Conservation (phyloP, 768 basidiomycete species). For the Lanmaoa rubissima region DNA sequence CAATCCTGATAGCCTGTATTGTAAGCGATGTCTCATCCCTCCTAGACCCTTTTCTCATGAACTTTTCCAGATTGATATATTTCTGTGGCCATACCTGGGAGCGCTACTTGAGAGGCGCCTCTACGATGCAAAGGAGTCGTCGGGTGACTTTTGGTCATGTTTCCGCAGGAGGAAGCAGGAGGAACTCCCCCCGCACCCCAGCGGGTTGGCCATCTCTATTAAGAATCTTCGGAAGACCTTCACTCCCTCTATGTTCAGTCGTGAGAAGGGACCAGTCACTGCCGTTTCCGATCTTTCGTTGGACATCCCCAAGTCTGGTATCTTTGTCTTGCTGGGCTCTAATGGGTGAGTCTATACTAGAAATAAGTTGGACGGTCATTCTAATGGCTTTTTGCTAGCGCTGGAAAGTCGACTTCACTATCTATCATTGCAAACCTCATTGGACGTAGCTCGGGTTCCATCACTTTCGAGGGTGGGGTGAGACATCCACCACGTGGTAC, state of each 20-base stretch:
- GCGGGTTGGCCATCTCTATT: slow-evolving; percentile 58
- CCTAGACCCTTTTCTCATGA: neutral
- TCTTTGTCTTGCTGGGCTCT: slow-evolving; percentile 75
- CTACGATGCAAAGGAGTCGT: slow-evolving; percentile 55
- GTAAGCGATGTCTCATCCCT: slow-evolving; percentile 40
- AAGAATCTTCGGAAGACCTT: slow-evolving; percentile 60
- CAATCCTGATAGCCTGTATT: slow-evolving; percentile 60
- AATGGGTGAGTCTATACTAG: slow-evolving; percentile 50
- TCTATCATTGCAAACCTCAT: slow-evolving; percentile 65
- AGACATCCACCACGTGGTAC: slow-evolving; percentile 58
- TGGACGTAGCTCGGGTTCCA: slow-evolving; percentile 54
- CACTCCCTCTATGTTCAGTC: slow-evolving; percentile 45
- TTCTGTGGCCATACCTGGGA: slow-evolving; percentile 73
- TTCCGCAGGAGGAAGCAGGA: slow-evolving; percentile 13
- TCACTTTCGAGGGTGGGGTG: slow-evolving; percentile 54
- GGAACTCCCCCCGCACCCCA: slow-evolving; percentile 29
- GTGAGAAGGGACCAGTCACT: slow-evolving; percentile 48
- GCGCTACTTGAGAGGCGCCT: slow-evolving; percentile 54
- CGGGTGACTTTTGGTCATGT: slow-evolving; percentile 25
- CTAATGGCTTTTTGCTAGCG: slow-evolving; percentile 39
- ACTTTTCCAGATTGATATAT: slow-evolving; percentile 56
- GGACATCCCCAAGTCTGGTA: slow-evolving; percentile 67
- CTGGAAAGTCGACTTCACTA: slow-evolving; percentile 74
- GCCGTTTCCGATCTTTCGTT: slow-evolving; percentile 67
- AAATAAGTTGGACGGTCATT: neutral